Percentiles rank a stretch among this genome's conserved stretches.
Conservation (phyloP, 1,284 basidiomycete genomes). For the Xerocomus minutiporus region DNA sequence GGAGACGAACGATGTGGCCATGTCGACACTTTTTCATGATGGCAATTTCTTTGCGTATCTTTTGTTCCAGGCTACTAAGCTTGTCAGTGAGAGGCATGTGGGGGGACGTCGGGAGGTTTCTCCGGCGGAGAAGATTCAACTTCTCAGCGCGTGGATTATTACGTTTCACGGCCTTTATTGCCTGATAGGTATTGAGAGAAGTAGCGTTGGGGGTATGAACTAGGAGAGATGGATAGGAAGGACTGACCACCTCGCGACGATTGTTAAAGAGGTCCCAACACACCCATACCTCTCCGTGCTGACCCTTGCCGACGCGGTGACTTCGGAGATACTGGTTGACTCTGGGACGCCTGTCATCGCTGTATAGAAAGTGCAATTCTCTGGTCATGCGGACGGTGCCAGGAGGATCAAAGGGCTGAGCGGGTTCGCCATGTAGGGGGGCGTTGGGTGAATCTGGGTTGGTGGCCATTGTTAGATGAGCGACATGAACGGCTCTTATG, state of each 20-base stretch:
- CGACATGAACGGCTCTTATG: conserved; percentile 25
- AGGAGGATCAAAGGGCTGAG: conserved; percentile 41
- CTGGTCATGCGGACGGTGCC: conserved; percentile 60
- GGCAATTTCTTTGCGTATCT: conserved; percentile 88
- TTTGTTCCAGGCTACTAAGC: conserved; percentile 69
- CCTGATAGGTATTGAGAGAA: conserved; percentile 41
- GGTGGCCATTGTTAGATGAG: conserved; percentile 23
- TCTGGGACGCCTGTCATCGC: conserved; percentile 42
- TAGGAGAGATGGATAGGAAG: conserved; percentile 5
- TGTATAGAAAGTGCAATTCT: conserved; percentile 38
- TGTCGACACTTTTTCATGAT: conserved; percentile 97
- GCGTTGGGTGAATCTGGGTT: conserved; percentile 23
- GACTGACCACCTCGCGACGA: conserved; percentile 39
- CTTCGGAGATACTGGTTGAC: conserved; percentile 79
- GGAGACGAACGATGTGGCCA: conserved; percentile 86
- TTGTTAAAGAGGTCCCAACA: conserved; percentile 54
- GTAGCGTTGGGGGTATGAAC: conserved; percentile 7
- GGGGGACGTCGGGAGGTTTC: conserved; percentile 48
- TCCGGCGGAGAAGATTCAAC: conserved; percentile 57
- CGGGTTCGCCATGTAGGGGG: conserved; percentile 21
- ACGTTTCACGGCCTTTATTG: conserved; percentile 78
- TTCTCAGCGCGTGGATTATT: conserved; percentile 52
- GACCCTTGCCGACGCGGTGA: conserved; percentile 69
- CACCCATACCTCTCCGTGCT: conserved; percentile 77
- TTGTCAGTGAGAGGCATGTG: conserved; percentile 56